These are phyloP conservation scores for Fusarium brevicatenulatum DNA, from an alignment of 2,329 filamentous ascomycete species.

Conservation along the genomic window DNA sequence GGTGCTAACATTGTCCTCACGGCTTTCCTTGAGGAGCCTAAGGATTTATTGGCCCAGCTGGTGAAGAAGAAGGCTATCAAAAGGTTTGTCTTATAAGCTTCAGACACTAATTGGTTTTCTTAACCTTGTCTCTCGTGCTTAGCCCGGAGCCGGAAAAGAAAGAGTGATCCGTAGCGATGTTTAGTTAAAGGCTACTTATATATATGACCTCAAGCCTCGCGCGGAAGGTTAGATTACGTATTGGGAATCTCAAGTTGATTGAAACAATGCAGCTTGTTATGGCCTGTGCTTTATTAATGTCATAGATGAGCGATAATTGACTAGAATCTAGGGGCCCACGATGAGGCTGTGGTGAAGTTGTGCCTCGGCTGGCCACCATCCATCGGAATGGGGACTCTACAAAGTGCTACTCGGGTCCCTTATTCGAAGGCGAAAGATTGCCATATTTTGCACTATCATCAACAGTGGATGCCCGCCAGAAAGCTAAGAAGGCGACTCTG, in stretches of 20 bases:
- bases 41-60: neutral
- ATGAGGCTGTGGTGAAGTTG: too few species aligned
- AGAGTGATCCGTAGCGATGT: neutral
- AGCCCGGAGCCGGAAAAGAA: neutral
- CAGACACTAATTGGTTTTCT: neutral
- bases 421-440: too few species aligned
- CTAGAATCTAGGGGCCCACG: too few species aligned
- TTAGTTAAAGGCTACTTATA: neutral
- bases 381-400: too few species aligned
- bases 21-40: neutral
- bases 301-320: neutral
- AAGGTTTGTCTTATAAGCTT: neutral
- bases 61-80: neutral
- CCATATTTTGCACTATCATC: too few species aligned
- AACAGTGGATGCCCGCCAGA: too few species aligned
- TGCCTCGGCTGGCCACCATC: too few species aligned
- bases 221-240: neutral
- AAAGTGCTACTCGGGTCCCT: too few species aligned
- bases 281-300: rapidly evolving
- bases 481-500: too few species aligned
- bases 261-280: too few species aligned
- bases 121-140: neutral
- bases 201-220: neutral
- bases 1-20: neutral
- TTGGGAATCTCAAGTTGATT: rapidly evolving